These are phyloP conservation scores for Podospora conica DNA, from an alignment of 495 filamentous ascomycete genomes.

Conservation along the genomic window DNA sequence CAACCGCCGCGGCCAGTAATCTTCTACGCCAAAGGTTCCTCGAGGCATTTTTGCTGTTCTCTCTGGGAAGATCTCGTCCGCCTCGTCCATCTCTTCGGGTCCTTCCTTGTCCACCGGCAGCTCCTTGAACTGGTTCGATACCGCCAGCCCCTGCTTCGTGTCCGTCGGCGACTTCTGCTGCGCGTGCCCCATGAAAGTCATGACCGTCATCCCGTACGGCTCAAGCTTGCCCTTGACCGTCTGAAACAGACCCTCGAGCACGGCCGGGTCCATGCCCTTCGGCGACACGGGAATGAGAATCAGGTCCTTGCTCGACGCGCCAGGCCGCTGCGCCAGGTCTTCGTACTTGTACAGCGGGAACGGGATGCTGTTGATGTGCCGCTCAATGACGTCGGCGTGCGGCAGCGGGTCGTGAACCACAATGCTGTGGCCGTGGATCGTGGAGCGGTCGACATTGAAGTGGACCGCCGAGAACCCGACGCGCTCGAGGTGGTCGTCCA, in stretches of 20 bases:
- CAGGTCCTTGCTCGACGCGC: background rate
- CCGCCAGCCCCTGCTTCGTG: background rate
- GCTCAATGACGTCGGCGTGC: slow-evolving; percentile 1
- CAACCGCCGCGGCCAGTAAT: too few species aligned
- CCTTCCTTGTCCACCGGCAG: background rate
- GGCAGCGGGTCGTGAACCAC: slow-evolving; percentile 7
- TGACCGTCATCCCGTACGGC: background rate
- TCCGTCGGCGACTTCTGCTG: background rate
- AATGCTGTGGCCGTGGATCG: slow-evolving; percentile 7
- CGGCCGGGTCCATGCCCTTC: background rate
- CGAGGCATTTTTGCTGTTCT: too few species aligned
- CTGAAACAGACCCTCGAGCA: background rate
- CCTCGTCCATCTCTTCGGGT: background rate
- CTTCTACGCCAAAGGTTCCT: too few species aligned
- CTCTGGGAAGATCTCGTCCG: too few species aligned
- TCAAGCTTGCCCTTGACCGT: background rate
- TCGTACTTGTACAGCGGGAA: background rate
- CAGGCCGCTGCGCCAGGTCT: background rate
- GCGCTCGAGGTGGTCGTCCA: slow-evolving; percentile 6
- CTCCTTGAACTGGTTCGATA: background rate
- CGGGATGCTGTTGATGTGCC: background rate
- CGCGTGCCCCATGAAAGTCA: background rate
- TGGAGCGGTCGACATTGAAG: background rate
- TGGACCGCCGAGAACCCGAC: background rate
- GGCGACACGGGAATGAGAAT: background rate